A percentile compares a stretch with the other conserved stretches of the same genome.
Evolutionary conservation across 2,329 filamentous ascomycete species (phyloP).

Genomic region (Cladosporium velox): DNA sequence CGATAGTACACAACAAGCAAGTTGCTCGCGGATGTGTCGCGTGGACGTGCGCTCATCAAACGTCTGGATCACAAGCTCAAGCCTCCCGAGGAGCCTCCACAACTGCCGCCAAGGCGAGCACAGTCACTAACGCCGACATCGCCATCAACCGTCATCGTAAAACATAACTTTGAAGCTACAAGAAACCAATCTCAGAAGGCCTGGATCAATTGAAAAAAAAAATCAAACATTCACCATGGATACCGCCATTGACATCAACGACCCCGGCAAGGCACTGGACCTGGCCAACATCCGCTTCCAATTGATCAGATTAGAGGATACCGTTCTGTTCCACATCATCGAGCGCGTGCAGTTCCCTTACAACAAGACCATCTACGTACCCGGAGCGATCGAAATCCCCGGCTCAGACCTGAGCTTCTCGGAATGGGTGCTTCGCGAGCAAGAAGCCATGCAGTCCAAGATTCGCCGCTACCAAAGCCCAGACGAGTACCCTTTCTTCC

Average conservation of each 20-base stretch:
- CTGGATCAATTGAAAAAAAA: not conserved
- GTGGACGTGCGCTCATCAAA: constrained; percentile 6
- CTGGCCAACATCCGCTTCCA: constrained; percentile 83
- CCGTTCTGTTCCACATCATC: constrained; percentile 94
- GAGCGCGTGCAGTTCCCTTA: constrained; percentile 97
- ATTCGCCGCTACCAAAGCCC: constrained; percentile 94
- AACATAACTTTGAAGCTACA: constrained; percentile 45
- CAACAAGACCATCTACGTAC: constrained; percentile 81
- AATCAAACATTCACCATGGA: constrained; percentile 66
- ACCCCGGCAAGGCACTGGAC: constrained; percentile 82
- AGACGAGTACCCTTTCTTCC: constrained; percentile 98
- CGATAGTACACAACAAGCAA: not conserved
- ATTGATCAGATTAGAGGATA: constrained; percentile 88
- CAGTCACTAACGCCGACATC: constrained; percentile 7
- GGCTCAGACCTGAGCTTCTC: constrained; percentile 74
- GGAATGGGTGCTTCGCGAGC: constrained; percentile 90
- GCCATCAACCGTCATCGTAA: constrained; percentile 36
- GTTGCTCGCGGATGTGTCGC: constrained; percentile 9
- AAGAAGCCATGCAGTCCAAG: constrained; percentile 86
- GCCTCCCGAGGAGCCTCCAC: not conserved
- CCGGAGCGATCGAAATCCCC: constrained; percentile 78
- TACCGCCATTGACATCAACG: constrained; percentile 80
- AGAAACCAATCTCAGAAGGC: not conserved
- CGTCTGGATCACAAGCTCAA: constrained; percentile 10
- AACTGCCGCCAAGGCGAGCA: constrained; percentile 2